Conservation (phyloP, 371 early-diverging fungal genomes). For the Funneliformis caledonium region DNA sequence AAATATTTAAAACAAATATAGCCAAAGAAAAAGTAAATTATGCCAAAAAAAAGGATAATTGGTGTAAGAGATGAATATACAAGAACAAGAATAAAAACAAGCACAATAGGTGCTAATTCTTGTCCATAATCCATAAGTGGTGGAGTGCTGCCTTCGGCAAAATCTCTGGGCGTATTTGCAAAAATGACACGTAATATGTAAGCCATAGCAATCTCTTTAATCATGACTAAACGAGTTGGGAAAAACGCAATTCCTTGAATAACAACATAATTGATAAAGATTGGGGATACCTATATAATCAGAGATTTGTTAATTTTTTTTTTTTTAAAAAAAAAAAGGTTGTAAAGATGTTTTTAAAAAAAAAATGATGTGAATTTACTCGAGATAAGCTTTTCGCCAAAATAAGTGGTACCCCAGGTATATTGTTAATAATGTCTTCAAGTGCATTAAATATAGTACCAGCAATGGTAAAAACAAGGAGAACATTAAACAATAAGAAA, state of each 20-base stretch:
- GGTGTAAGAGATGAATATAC: conserved; percentile 87
- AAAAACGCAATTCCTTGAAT: conserved; percentile 60
- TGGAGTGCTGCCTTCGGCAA: conserved; percentile 56
- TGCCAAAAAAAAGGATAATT: conserved; percentile 76
- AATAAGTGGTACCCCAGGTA: conserved; percentile 43
- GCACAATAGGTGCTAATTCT: conserved; percentile 62
- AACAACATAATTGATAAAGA: conserved; percentile 77
- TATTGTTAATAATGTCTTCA: conserved; percentile 62
- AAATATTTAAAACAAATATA: conserved; percentile 80
- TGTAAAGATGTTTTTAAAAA: too few species aligned
- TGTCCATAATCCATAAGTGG: conserved; percentile 49
- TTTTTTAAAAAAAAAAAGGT: not conserved
- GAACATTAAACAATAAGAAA: conserved; percentile 83
- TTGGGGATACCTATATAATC: conserved; percentile 62
- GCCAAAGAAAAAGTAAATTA: conserved; percentile 76
- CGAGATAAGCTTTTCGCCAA: conserved; percentile 51
- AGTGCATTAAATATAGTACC: conserved; percentile 75
- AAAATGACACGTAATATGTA: conserved; percentile 49
- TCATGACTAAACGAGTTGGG: conserved; percentile 67
- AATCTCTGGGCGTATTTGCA: conserved; percentile 72
- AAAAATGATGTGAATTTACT: conserved; percentile 5
- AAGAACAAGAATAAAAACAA: conserved; percentile 84
- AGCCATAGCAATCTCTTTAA: conserved; percentile 60
- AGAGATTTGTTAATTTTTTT: not conserved
- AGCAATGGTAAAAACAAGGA: conserved; percentile 82